phyloP scores from a whole-genome alignment of 148 eudicot species.

The Gaultheria prostrata region DNA sequence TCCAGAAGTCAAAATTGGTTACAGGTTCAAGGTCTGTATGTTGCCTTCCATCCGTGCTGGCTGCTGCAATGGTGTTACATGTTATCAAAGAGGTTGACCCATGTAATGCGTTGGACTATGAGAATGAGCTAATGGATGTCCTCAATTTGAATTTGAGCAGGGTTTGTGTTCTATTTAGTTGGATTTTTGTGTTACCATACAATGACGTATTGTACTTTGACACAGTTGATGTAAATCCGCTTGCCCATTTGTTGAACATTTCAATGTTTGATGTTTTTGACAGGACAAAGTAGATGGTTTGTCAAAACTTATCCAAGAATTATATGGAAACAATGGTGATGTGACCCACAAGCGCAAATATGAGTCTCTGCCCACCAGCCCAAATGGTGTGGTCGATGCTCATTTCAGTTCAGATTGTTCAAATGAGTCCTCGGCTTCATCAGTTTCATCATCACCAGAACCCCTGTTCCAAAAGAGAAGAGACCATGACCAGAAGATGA shows the following conservation, averaged over 20 bases:
- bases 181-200: neutral
- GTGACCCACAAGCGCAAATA: slow-evolving; percentile 41
- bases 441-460: slow-evolving; percentile 40
- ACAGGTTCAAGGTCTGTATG: slow-evolving; percentile 57
- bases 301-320: slow-evolving; percentile 48
- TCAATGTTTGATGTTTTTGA: slow-evolving; percentile 5
- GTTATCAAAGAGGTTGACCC: slow-evolving; percentile 55
- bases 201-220: neutral
- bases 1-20: slow-evolving; percentile 8
- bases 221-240: neutral
- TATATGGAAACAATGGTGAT: slow-evolving; percentile 19
- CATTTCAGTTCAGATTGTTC: slow-evolving; percentile 45
- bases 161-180: slow-evolving; percentile 35
- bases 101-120: slow-evolving; percentile 32
- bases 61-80: slow-evolving; percentile 57
- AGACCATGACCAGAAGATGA: slow-evolving; percentile 37
- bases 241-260: neutral
- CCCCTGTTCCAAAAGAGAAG: slow-evolving; percentile 46
- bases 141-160: slow-evolving; percentile 40
- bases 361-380: slow-evolving; percentile 39
- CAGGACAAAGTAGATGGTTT: slow-evolving; percentile 68
- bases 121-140: slow-evolving; percentile 38
- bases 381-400: slow-evolving; percentile 49
- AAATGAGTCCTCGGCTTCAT: slow-evolving; percentile 41
- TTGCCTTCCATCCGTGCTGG: slow-evolving; percentile 69